Evolutionary conservation across 371 early-diverging fungal species (phyloP).

Genomic region (Astathelohania contejeani): DNA sequence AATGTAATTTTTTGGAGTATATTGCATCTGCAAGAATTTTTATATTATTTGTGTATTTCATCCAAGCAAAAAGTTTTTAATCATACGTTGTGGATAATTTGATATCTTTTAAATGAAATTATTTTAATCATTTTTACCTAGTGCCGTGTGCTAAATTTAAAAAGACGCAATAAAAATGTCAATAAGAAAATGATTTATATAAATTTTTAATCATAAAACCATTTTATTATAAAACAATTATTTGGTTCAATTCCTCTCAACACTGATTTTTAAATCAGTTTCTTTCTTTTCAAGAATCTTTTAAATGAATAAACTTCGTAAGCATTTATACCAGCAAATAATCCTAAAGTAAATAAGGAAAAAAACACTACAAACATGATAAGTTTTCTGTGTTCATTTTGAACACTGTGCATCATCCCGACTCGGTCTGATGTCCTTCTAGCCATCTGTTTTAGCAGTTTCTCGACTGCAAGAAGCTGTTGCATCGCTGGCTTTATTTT

Average conservation of each 20-base stretch:
- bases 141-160: too few relatives aligned
- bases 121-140: too few relatives aligned
- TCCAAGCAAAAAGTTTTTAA: too few relatives aligned
- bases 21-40: too few relatives aligned
- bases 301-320: constrained; percentile 44
- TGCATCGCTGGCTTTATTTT: constrained; percentile 48
- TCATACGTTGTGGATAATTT: too few relatives aligned
- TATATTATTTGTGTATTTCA: too few relatives aligned
- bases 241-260: not conserved
- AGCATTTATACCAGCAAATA: constrained; percentile 39
- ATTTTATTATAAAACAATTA: too few relatives aligned
- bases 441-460: constrained; percentile 41
- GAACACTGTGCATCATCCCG: constrained; percentile 24
- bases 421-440: constrained; percentile 24
- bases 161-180: too few relatives aligned
- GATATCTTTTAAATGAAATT: too few relatives aligned
- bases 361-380: constrained; percentile 41
- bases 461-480: constrained; percentile 40
- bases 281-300: constrained; percentile 52
- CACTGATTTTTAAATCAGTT: constrained; percentile 41
- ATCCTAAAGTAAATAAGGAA: constrained; percentile 37
- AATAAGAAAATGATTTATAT: too few relatives aligned
- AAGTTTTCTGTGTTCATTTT: constrained; percentile 35
- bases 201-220: too few relatives aligned
- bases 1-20: too few relatives aligned